Percentiles rank a stretch among this genome's conserved stretches.
These are phyloP conservation scores for Hordeum pubiflorum DNA, from an alignment of 202 grass and related monocot genomes.

Conservation along the genomic window DNA sequence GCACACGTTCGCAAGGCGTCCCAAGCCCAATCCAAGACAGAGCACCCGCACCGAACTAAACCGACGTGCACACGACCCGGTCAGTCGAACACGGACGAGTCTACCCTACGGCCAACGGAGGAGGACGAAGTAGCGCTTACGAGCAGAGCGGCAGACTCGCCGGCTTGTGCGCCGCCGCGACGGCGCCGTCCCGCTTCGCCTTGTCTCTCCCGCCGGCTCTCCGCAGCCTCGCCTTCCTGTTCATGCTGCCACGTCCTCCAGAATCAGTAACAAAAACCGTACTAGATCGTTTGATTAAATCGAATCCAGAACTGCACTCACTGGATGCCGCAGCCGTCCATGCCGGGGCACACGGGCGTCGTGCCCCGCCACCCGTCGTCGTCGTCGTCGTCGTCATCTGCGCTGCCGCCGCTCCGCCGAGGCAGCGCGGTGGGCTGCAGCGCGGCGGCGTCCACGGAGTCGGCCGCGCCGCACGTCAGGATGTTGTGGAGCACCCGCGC, in stretches of 20 bases:
- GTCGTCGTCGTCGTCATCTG: background rate
- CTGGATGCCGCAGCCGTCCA: constrained; percentile 39
- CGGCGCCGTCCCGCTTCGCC: background rate
- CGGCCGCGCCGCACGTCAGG: constrained; percentile 41
- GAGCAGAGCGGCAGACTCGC: constrained; percentile 45
- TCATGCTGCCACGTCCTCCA: constrained; percentile 1
- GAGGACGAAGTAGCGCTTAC: constrained; percentile 15
- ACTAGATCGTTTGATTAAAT: background rate
- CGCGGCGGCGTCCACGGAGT: constrained; percentile 35
- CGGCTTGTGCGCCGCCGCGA: constrained; percentile 30
- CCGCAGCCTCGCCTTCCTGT: constrained; percentile 26
- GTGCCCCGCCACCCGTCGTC: background rate
- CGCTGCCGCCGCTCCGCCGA: background rate
- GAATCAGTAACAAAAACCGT: background rate
- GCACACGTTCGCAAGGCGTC: background rate
- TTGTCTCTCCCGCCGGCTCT: constrained; percentile 24
- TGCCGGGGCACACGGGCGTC: constrained; percentile 31
- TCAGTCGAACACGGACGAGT: background rate
- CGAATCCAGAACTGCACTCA: background rate
- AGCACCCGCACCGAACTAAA: background rate
- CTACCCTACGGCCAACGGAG: background rate
- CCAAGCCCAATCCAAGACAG: background rate
- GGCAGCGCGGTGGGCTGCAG: constrained; percentile 24
- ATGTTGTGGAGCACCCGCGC: constrained; percentile 39
- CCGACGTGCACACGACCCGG: background rate